phyloP scores from a whole-genome alignment of 2,329 filamentous ascomycete species.

The Diaporthe destruens region DNA sequence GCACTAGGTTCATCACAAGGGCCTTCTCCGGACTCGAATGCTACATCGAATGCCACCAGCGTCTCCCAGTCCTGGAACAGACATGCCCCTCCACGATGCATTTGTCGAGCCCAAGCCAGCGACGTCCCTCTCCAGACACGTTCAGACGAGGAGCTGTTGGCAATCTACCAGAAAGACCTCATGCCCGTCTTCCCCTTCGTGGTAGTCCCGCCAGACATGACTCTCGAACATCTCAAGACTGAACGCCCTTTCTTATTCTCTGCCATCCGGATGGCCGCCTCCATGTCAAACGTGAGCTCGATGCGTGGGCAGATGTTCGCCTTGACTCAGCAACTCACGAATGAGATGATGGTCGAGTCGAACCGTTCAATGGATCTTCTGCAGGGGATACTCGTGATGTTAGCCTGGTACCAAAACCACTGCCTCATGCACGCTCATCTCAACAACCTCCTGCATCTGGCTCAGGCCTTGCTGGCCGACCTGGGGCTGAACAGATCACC shows the following conservation, averaged over 20 bases:
- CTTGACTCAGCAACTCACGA: conserved; percentile 60
- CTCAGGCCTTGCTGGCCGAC: conserved; percentile 61
- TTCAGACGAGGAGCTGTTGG: conserved; percentile 60
- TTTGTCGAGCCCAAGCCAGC: conserved; percentile 59
- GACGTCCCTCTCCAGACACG: conserved; percentile 56
- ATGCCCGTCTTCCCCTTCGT: conserved; percentile 63
- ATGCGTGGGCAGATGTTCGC: conserved; percentile 65
- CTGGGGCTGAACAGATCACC: conserved; percentile 60
- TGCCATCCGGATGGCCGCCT: conserved; percentile 63
- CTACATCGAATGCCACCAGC: not conserved
- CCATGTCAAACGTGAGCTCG: conserved; percentile 59
- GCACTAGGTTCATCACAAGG: conserved; percentile 3
- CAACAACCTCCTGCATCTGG: conserved; percentile 63
- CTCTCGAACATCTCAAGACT: conserved; percentile 53
- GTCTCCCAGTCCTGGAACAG: conserved; percentile 61
- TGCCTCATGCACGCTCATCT: conserved; percentile 66
- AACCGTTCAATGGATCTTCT: conserved; percentile 64
- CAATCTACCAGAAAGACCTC: conserved; percentile 58
- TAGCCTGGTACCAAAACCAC: conserved; percentile 67
- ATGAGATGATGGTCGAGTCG: conserved; percentile 62
- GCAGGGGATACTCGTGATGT: conserved; percentile 61
- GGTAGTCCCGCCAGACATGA: conserved; percentile 53
- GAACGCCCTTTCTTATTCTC: conserved; percentile 62
- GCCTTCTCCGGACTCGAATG: conserved; percentile 7
- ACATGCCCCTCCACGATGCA: conserved; percentile 59